These are phyloP conservation scores for Colletotrichum tamarilloi DNA, from an alignment of 2,329 filamentous ascomycete genomes.

Conservation along the genomic window DNA sequence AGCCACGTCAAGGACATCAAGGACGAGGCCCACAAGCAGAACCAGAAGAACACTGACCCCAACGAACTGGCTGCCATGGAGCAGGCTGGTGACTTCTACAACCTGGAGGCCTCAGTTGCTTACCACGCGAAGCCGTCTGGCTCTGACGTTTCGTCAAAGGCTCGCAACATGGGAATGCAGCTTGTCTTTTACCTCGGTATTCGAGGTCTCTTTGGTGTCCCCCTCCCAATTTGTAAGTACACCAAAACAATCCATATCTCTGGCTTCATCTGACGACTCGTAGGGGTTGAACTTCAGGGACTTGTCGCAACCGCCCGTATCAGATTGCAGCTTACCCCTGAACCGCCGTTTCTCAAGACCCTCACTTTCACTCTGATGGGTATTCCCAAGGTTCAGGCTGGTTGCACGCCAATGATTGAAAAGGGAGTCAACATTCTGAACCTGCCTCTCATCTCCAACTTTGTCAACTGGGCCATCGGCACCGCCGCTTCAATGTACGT, in stretches of 20 bases:
- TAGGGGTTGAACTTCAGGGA: slow-evolving; percentile 77
- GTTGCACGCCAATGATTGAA: slow-evolving; percentile 93
- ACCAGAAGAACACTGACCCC: slow-evolving; percentile 75
- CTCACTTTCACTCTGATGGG: slow-evolving; percentile 96
- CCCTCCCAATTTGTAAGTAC: slow-evolving; percentile 77
- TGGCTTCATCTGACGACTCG: slow-evolving; percentile 63
- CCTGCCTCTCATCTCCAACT: slow-evolving; percentile 91
- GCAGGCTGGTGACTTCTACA: slow-evolving; percentile 91
- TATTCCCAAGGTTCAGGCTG: slow-evolving; percentile 86
- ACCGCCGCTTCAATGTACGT: slow-evolving; percentile 90
- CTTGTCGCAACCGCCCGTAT: slow-evolving; percentile 77
- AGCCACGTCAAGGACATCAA: slow-evolving; percentile 84
- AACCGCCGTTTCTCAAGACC: slow-evolving; percentile 92
- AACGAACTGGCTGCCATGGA: slow-evolving; percentile 90
- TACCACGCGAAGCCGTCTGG: slow-evolving; percentile 83
- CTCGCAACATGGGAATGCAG: slow-evolving; percentile 76
- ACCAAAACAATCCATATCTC: slow-evolving; percentile 23
- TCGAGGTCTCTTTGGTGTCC: slow-evolving; percentile 88
- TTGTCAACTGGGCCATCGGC: slow-evolving; percentile 94
- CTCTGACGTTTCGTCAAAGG: slow-evolving; percentile 79
- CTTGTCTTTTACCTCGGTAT: slow-evolving; percentile 93
- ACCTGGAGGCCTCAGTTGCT: slow-evolving; percentile 79
- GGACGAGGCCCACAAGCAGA: slow-evolving; percentile 63
- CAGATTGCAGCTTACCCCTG: slow-evolving; percentile 80
- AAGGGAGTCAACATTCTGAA: slow-evolving; percentile 92